Conservation (phyloP, 345 rosid genomes). For the Fremontodendron californicum region DNA sequence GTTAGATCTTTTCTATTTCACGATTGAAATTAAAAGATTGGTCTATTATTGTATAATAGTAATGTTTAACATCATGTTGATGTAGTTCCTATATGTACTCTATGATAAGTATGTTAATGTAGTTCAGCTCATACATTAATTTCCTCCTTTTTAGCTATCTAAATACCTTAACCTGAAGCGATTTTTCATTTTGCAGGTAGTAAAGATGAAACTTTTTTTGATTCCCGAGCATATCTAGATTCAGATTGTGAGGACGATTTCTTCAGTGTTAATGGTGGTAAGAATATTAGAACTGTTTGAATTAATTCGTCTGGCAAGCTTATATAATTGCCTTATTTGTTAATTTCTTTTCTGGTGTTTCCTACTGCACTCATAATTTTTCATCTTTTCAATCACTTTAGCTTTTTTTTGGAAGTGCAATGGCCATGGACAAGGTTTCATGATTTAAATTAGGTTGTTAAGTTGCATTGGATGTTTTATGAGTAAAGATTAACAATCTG, state of each 20-base stretch:
- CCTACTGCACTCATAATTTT: not conserved
- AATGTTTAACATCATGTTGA: not conserved
- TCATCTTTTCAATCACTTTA: not conserved
- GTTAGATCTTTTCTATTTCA: not conserved
- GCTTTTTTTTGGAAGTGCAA: not conserved
- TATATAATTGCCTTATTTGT: not conserved
- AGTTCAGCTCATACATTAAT: not conserved
- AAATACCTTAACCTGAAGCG: not conserved
- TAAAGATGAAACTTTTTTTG: slow-evolving; percentile 81
- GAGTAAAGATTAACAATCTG: not conserved
- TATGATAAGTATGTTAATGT: not conserved
- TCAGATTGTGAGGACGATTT: slow-evolving; percentile 95
- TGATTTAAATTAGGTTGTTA: not conserved
- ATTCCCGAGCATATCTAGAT: slow-evolving; percentile 71
- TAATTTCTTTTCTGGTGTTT: not conserved
- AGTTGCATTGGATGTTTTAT: not conserved
- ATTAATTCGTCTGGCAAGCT: not conserved
- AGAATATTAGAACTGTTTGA: slow-evolving; percentile 16
- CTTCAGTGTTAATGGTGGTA: slow-evolving; percentile 89
- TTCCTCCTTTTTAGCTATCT: not conserved
- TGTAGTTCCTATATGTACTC: not conserved
- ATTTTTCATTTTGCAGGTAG: slow-evolving; percentile 48
- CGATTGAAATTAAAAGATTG: not conserved
- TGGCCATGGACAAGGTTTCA: too few relatives aligned
- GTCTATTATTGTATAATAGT: not conserved